Evolutionary conservation across 2,329 filamentous ascomycete species (phyloP).

Genomic region (Celoporthe dispersa): DNA sequence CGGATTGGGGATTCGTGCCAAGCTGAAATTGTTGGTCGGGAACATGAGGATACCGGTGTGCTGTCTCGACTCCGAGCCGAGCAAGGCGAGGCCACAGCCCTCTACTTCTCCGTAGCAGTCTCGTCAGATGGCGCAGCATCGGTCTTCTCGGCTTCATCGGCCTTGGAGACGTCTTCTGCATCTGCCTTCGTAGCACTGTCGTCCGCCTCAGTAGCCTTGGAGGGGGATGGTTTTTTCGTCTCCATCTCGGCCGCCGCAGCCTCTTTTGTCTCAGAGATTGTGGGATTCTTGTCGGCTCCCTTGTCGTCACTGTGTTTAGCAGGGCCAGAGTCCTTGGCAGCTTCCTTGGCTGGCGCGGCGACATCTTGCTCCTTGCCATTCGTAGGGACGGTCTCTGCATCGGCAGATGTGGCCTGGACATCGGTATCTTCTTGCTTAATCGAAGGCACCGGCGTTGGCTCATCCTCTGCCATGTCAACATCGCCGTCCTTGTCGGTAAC

Average conservation of each 20-base stretch:
- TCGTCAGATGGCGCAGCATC: conserved; percentile 5
- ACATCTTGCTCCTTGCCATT: conserved; percentile 29
- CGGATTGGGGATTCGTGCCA: background rate
- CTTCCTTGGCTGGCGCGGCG: conserved; percentile 28
- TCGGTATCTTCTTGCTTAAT: conserved; percentile 46
- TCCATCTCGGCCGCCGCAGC: conserved; percentile 29
- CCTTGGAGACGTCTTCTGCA: conserved; percentile 3
- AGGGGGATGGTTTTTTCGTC: conserved; percentile 29
- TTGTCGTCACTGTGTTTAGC: background rate
- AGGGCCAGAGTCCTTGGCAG: conserved; percentile 30
- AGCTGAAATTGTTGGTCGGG: background rate
- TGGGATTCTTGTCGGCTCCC: background rate
- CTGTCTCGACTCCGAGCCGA: background rate
- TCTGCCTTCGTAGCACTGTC: conserved; percentile 10
- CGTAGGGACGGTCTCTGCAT: conserved; percentile 36
- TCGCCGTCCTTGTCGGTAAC: conserved; percentile 54
- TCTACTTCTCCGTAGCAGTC: conserved; percentile 12
- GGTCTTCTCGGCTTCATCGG: conserved; percentile 9
- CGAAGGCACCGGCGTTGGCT: conserved; percentile 37
- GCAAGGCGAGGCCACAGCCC: background rate
- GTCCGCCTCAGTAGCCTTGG: conserved; percentile 13
- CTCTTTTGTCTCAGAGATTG: conserved; percentile 20
- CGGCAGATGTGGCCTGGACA: conserved; percentile 35
- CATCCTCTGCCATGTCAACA: conserved; percentile 52
- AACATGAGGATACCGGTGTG: background rate